Evolutionary conservation across 352 stramenopile species (phyloP).

Genomic region (Pythium sukuiense): DNA sequence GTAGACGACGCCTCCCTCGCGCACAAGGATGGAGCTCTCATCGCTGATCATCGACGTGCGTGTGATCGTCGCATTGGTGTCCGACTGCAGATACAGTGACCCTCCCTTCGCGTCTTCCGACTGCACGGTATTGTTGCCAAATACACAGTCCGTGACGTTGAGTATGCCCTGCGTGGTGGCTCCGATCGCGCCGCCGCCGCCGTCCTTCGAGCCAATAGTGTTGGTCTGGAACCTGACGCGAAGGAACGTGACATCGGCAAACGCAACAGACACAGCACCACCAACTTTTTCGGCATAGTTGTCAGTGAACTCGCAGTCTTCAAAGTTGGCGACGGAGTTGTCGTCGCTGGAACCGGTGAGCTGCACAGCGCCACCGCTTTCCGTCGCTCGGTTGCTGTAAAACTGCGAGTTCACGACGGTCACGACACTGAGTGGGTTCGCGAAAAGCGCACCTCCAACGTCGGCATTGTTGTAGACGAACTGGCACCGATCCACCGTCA

Average conservation of each 20-base stretch:
- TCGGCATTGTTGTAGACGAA: conserved; percentile 17
- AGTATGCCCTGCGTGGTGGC: conserved; percentile 4
- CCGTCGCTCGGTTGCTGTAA: background rate
- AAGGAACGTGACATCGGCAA: conserved; percentile 6
- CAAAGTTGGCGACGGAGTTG: background rate
- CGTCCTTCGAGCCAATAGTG: background rate
- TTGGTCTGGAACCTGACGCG: conserved; percentile 9
- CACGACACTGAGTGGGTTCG: conserved; percentile 1
- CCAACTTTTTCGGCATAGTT: conserved; percentile 18
- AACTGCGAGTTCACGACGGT: conserved; percentile 7
- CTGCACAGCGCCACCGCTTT: conserved; percentile 9
- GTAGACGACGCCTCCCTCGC: conserved; percentile 50
- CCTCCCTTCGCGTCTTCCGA: conserved; percentile 16
- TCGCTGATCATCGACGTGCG: conserved; percentile 8
- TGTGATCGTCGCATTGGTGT: background rate
- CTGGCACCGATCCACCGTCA: conserved; percentile 2
- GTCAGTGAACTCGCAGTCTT: conserved; percentile 7
- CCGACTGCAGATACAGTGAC: conserved; percentile 9
- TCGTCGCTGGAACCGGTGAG: background rate
- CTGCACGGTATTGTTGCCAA: conserved; percentile 13
- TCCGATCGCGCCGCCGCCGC: conserved; percentile 22
- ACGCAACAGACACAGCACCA: conserved; percentile 15
- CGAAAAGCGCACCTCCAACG: conserved; percentile 17
- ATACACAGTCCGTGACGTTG: conserved; percentile 12
- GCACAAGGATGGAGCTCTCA: background rate